A percentile compares a stretch with the other conserved stretches of the same genome.
Evolutionary conservation across 371 early-diverging fungal species (phyloP).

Genomic region (Dichotomocladium elegans): DNA sequence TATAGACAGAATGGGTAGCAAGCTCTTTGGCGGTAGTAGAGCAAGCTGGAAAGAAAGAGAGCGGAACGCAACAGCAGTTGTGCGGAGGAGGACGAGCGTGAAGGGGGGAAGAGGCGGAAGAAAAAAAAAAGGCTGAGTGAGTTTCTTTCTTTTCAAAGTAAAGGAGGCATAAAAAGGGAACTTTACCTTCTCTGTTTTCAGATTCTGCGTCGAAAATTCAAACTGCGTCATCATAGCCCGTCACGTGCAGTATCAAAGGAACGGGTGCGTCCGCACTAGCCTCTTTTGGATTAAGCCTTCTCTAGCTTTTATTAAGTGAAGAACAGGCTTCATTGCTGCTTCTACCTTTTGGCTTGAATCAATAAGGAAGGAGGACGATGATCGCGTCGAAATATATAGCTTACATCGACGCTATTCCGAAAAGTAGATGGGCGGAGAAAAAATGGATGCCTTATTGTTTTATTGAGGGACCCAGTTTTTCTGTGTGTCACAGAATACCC

Average conservation of each 20-base stretch:
- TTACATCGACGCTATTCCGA: too few relatives aligned
- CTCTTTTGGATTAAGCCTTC: neutral
- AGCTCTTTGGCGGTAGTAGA: neutral
- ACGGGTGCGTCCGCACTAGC: neutral
- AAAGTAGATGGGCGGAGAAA: too few relatives aligned
- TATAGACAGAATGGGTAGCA: neutral
- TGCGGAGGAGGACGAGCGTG: neutral
- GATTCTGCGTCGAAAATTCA: slow-evolving; percentile 1
- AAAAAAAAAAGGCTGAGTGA: slow-evolving; percentile 3
- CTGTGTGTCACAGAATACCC: too few relatives aligned
- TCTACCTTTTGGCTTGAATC: too few relatives aligned
- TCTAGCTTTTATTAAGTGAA: too few relatives aligned
- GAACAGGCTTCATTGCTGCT: too few relatives aligned
- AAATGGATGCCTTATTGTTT: too few relatives aligned
- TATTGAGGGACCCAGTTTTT: too few relatives aligned
- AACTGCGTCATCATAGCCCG: slow-evolving; percentile 3
- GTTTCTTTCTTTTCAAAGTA: slow-evolving; percentile 1
- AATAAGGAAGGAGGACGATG: too few relatives aligned
- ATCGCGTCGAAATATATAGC: too few relatives aligned
- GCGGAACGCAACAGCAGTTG: too few relatives aligned
- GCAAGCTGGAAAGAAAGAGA: slow-evolving; percentile 1
- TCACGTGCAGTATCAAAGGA: slow-evolving; percentile 1
- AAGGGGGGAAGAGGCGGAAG: neutral
- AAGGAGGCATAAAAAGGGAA: slow-evolving; percentile 3
- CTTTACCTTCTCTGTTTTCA: slow-evolving; percentile 2